phyloP scores from a whole-genome alignment of 768 basidiomycete species.

The Suillus plorans region DNA sequence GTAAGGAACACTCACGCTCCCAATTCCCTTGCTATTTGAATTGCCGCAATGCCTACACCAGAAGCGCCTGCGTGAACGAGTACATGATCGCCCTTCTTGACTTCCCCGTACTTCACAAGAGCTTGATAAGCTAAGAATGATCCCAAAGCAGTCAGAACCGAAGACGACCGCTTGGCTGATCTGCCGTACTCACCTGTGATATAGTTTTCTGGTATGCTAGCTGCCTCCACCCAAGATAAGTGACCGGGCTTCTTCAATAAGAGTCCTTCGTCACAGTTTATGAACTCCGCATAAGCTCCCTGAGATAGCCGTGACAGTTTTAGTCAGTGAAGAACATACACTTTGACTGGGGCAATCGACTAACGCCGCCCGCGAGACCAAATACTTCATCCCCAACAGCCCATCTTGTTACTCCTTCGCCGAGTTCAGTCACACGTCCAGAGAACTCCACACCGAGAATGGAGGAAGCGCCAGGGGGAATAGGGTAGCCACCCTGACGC shows the following conservation, averaged over 20 bases:
- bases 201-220: conserved; percentile 85
- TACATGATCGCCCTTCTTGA: conserved; percentile 71
- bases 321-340: conserved; percentile 5
- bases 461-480: conserved; percentile 70
- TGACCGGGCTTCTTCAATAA: conserved; percentile 71
- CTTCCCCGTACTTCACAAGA: conserved; percentile 62
- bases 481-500: conserved; percentile 70
- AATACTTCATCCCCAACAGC: conserved; percentile 69
- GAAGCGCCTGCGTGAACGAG: conserved; percentile 91
- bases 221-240: conserved; percentile 82
- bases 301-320: conserved; percentile 25
- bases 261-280: conserved; percentile 64
- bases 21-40: conserved; percentile 76
- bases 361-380: conserved; percentile 78
- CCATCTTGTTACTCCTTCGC: conserved; percentile 52
- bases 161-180: conserved; percentile 1
- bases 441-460: conserved; percentile 91
- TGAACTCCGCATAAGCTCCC: conserved; percentile 92
- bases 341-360: conserved; percentile 23
- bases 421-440: conserved; percentile 57
- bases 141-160: conserved; percentile 10
- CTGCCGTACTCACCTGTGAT: conserved; percentile 63
- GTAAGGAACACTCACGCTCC: conserved; percentile 57
- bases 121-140: conserved; percentile 54
- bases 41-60: conserved; percentile 86